Conservation (phyloP, 1,139 yeast genomes). For the Saccharomycopsis hybrid region DNA sequence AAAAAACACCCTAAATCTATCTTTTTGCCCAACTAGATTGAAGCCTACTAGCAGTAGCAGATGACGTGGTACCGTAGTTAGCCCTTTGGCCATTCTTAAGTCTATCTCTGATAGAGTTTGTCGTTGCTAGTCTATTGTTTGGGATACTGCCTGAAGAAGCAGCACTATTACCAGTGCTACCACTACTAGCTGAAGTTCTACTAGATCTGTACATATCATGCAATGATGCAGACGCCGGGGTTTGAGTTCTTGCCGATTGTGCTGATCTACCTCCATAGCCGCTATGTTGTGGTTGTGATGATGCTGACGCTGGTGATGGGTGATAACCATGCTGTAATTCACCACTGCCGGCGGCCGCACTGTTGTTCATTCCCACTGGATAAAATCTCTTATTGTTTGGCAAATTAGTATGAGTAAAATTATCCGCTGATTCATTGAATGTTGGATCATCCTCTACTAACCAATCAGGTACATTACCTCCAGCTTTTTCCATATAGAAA, state of each 20-base stretch:
- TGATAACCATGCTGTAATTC: background rate
- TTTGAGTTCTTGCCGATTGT: conserved; percentile 17
- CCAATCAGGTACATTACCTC: conserved; percentile 19
- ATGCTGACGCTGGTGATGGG: background rate
- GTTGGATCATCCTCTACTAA: conserved; percentile 18
- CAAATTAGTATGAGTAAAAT: conserved; percentile 3
- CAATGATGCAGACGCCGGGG: conserved; percentile 20
- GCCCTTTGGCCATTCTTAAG: conserved; percentile 11
- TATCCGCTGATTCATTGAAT: conserved; percentile 5
- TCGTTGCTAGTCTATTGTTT: too few species aligned
- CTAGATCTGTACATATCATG: conserved; percentile 19
- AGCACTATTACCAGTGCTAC: conserved; percentile 2
- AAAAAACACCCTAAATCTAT: background rate
- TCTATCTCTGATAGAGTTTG: conserved; percentile 15
- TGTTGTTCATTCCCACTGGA: conserved; percentile 4
- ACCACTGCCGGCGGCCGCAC: conserved; percentile 4
- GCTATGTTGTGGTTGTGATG: background rate
- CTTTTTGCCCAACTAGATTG: conserved; percentile 3
- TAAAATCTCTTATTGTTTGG: conserved; percentile 11
- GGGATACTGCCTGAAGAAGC: background rate
- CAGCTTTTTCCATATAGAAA: conserved; percentile 12
- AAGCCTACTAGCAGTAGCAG: conserved; percentile 6
- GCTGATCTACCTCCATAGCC: background rate
- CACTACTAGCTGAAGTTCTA: conserved; percentile 5
- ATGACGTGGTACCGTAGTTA: conserved; percentile 1